Evolutionary conservation across 805 yeast genomes (phyloP), one percentile per base, ranked within the genome.

Genomic region (Starmerella kuoi): DNA sequence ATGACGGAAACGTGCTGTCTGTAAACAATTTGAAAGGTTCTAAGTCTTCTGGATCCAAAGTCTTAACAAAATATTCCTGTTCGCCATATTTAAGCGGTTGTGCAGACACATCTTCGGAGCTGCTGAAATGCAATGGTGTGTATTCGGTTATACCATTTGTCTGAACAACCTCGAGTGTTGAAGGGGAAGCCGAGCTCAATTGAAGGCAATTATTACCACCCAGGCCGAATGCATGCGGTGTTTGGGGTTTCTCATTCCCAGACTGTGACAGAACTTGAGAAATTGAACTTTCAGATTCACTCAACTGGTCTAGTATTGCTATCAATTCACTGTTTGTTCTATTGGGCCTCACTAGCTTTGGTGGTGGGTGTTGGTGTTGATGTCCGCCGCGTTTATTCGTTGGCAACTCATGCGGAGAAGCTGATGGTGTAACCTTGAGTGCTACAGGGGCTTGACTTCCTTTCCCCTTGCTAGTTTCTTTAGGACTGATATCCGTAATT

Each of bases 51-150:
- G 41, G 69, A 19, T 38, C 63, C 2, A 58, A 51, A 0, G 76
- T 70, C 11, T 60, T 57, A 1, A 81, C 59, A 1, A 60, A 62
- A 47, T 76, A 75, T 49, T 70, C 73, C 46, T 69, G 74, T 5
- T 86, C 87, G 1, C 87, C 87, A 59, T 74, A 77, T 1, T 72
- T 59, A 41, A 79, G 70, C 0, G 88, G 77, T 9, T 60, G 58
- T 5, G 58, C 53, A 2, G 73, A 77, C 5, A 70, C 61, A 50
- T 83, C 87, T 1, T 58, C 53, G 0, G 64, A 51, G 14, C 69
- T 66, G 22, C 76, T 69, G 51, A 74, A 87, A 49, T 61, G 74
- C 0, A 95, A 94, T 47, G 73, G 79, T 1, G 52, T 44, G 54
- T 79, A 78, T 12, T 74, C 68, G 12, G 73, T 59, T 12, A 46